Conservation (phyloP, 306 rosid genomes). For the Trifolium repens region DNA sequence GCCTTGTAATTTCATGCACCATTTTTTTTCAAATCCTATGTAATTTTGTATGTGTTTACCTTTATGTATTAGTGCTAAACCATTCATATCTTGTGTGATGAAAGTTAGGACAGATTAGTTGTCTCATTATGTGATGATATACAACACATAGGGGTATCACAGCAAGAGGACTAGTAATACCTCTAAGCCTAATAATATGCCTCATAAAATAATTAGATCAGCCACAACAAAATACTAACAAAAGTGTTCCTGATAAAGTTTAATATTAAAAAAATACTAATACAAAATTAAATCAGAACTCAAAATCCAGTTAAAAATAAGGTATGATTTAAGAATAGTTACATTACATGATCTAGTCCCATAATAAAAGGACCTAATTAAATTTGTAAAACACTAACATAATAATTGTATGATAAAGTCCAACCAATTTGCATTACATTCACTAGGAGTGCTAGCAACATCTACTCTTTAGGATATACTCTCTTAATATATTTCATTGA, state of each 20-base stretch:
- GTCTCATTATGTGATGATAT: neutral
- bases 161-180: neutral
- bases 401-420: neutral
- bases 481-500: neutral
- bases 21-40: neutral
- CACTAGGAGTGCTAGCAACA: neutral
- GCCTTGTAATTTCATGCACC: slow-evolving; percentile 15
- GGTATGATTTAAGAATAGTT: neutral
- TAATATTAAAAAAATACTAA: slow-evolving; percentile 5
- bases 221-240: neutral
- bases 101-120: neutral
- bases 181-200: neutral
- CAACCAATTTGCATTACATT: slow-evolving; percentile 3
- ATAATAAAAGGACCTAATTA: neutral
- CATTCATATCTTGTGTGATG: slow-evolving; percentile 3
- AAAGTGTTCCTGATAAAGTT: neutral
- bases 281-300: neutral
- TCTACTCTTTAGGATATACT: neutral
- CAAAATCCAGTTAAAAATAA: slow-evolving; percentile 14
- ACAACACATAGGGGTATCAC: neutral
- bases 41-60: neutral
- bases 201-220: neutral
- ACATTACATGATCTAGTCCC: neutral
- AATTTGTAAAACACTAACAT: neutral
- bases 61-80: slow-evolving; percentile 7